A percentile compares a stretch with the other conserved stretches of the same genome.
These are phyloP conservation scores for Teratosphaeria pseudoeucalypti DNA, from an alignment of 2,329 filamentous ascomycete genomes.

Conservation along the genomic window DNA sequence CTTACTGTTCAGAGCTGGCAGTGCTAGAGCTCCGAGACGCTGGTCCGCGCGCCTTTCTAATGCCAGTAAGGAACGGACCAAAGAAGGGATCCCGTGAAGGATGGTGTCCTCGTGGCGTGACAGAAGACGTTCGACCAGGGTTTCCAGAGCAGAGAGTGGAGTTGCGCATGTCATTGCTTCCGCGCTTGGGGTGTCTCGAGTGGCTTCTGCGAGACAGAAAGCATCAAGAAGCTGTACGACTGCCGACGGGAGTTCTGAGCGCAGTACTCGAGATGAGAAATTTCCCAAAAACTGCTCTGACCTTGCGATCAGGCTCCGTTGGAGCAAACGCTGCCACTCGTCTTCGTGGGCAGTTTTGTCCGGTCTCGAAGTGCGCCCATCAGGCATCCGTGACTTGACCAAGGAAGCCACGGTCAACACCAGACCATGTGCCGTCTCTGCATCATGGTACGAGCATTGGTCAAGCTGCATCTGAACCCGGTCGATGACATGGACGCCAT, in stretches of 20 bases:
- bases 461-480: constrained; percentile 36
- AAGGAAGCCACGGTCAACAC: constrained; percentile 52
- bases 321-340: constrained; percentile 1
- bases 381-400: constrained; percentile 28
- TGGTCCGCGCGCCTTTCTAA: constrained; percentile 6
- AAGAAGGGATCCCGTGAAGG: constrained; percentile 12
- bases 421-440: constrained; percentile 61
- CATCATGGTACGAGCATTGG: constrained; percentile 45
- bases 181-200: not conserved
- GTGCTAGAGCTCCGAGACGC: constrained; percentile 14
- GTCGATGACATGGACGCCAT: constrained; percentile 15
- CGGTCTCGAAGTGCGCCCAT: not conserved
- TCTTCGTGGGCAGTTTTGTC: constrained; percentile 11
- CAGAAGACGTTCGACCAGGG: constrained; percentile 16
- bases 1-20: constrained; percentile 8
- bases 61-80: constrained; percentile 10
- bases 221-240: constrained; percentile 12
- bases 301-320: constrained; percentile 1
- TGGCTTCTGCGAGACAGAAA: constrained; percentile 9
- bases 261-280: constrained; percentile 16
- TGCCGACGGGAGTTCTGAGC: constrained; percentile 20
- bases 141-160: constrained; percentile 10
- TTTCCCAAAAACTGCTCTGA: constrained; percentile 8
- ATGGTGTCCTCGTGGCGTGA: constrained; percentile 19
- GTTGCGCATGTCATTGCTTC: not conserved